phyloP scores from a whole-genome alignment of 805 yeast genomes.

The Kazachstania viticola region DNA sequence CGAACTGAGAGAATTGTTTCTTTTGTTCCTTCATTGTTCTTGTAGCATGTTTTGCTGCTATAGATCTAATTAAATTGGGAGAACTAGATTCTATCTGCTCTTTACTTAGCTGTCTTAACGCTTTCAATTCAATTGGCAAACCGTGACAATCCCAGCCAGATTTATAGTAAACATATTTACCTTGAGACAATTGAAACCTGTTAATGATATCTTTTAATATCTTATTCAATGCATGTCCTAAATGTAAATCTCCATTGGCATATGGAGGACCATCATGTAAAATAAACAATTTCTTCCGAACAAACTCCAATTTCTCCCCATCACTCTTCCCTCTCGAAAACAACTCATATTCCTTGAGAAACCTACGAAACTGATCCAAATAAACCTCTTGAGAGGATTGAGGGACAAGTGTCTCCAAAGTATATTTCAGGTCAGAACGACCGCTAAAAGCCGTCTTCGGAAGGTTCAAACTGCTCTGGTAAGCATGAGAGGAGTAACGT shows the following conservation, averaged over 20 bases:
- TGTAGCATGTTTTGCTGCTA: slow-evolving; percentile 62
- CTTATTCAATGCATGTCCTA: slow-evolving; percentile 89
- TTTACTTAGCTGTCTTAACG: slow-evolving; percentile 37
- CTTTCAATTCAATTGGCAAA: slow-evolving; percentile 86
- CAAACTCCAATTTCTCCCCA: slow-evolving; percentile 13
- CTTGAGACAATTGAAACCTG: slow-evolving; percentile 53
- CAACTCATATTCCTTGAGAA: slow-evolving; percentile 6
- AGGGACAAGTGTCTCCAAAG: slow-evolving; percentile 34
- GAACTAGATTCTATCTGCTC: slow-evolving; percentile 27
- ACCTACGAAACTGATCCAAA: slow-evolving; percentile 40
- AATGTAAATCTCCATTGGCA: slow-evolving; percentile 88
- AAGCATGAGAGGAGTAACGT: slow-evolving; percentile 22
- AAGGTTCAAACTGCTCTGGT: slow-evolving; percentile 43
- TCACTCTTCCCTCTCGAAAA: slow-evolving; percentile 7
- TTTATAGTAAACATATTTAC: slow-evolving; percentile 53
- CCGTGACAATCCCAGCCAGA: slow-evolving; percentile 99
- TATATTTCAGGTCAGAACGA: slow-evolving; percentile 39
- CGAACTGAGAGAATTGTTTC: slow-evolving; percentile 53
- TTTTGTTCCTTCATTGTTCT: slow-evolving; percentile 54
- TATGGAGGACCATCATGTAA: slow-evolving; percentile 98
- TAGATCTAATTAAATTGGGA: slow-evolving; percentile 37
- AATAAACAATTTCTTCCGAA: slow-evolving; percentile 38
- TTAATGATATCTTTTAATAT: slow-evolving; percentile 76
- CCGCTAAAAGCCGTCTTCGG: slow-evolving; percentile 63
- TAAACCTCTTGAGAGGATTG: slow-evolving; percentile 52